These are phyloP conservation scores for Aspergillus sp. DNA, from an alignment of 2,329 filamentous ascomycete species.

Conservation along the genomic window DNA sequence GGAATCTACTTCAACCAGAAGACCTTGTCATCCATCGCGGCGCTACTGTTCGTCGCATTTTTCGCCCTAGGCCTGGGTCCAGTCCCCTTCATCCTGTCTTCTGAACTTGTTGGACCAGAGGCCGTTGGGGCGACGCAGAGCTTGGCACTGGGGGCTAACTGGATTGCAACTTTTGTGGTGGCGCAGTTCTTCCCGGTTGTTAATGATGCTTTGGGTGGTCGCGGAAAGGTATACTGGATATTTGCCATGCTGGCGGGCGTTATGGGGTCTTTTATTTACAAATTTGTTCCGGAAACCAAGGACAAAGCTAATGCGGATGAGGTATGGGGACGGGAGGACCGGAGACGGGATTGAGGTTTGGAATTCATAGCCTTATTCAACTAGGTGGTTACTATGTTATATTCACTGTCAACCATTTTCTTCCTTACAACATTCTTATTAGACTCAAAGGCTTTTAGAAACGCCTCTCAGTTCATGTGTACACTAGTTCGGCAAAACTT, in stretches of 20 bases:
- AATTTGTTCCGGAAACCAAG: slow-evolving; percentile 77
- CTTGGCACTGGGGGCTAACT: slow-evolving; percentile 80
- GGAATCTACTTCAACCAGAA: slow-evolving; percentile 70
- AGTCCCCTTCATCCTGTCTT: slow-evolving; percentile 88
- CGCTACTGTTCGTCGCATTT: slow-evolving; percentile 77
- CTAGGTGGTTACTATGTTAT: background rate
- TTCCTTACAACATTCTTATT: too few relatives aligned
- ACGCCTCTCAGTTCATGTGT: too few relatives aligned
- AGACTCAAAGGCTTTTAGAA: too few relatives aligned
- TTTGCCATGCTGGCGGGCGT: slow-evolving; percentile 68
- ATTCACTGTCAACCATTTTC: too few relatives aligned
- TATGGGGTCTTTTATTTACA: slow-evolving; percentile 64
- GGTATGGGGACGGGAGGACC: slow-evolving; percentile 66
- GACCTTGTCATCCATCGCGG: slow-evolving; percentile 70
- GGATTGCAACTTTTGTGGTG: slow-evolving; percentile 83
- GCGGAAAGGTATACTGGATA: slow-evolving; percentile 85
- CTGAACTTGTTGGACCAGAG: slow-evolving; percentile 82
- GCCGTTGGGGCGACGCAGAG: slow-evolving; percentile 88
- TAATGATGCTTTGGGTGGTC: slow-evolving; percentile 67
- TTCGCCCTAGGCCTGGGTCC: slow-evolving; percentile 89
- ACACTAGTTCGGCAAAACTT: too few relatives aligned
- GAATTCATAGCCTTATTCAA: background rate
- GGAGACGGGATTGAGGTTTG: slow-evolving; percentile 26
- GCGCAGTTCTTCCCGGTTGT: slow-evolving; percentile 91
- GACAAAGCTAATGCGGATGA: slow-evolving; percentile 79